Base-by-base conservation (phyloP, 2,329 filamentous ascomycete genomes). In the Aspergillus ustus region DNA sequence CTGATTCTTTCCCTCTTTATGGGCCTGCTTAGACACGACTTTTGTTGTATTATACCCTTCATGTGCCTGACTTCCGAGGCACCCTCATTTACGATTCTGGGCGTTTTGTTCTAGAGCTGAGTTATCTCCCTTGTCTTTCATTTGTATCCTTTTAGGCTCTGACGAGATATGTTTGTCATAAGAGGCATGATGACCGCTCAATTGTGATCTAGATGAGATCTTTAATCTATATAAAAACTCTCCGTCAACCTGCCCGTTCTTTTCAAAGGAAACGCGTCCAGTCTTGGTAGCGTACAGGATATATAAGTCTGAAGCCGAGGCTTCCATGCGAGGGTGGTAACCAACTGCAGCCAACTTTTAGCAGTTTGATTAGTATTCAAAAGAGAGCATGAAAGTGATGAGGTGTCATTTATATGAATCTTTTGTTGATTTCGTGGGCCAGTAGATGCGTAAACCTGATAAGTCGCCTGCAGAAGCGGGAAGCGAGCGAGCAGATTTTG, bases 131-230 rank as follows among this genome's bases (percentile, higher is more conserved):
- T n/a, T 49, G 45, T 50, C 34, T 48, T 3, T 62, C 52, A 34
- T 55, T 60, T 52, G 15, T 59, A 28, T 9, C 15, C 13, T 52
- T 59, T 50, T 59, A 56, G 46, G 54, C 34, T 48, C 48, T 67
- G 63, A 73, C 66, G 68, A 66, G 65, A 66, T 64, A 72, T 63
- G 68, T 63, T 37, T 67, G 72, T 66, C 65, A 68, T 66, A 66
- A 68, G 71, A 70, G 70, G 66, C 63, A 72, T 61, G 69, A 70
- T 62, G 69, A 70, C 64, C 52, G 58, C 13, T 63, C 51, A 8
- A 37, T 57, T 58, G 48, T 46, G 54, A 58, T 44, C 15, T 57
- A 52, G 29, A 61, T 49, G 46, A 52, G 22, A 56, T 48, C 40
- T 17, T 9, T 46, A 31, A 40, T 28, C 48, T 29, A 28, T 34